Evolutionary conservation across 2,329 filamentous ascomycete species (phyloP).

Genomic region (Xylogone sp.): DNA sequence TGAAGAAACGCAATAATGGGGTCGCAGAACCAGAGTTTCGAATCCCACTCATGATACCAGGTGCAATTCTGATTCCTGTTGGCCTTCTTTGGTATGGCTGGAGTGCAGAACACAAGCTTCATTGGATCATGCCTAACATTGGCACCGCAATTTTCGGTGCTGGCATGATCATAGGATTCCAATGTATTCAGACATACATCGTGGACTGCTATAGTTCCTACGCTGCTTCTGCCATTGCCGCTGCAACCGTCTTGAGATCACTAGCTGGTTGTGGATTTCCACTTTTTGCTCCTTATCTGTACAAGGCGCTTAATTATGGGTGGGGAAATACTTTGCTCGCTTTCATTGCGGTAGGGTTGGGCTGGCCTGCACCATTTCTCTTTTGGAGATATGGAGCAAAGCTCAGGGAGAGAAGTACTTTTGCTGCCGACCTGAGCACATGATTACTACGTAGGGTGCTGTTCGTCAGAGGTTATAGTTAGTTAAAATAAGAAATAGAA

Average conservation of each 20-base stretch:
- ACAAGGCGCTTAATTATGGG: conserved; percentile 32
- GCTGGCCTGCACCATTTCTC: conserved; percentile 40
- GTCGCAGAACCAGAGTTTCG: conserved; percentile 52
- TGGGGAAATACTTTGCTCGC: conserved; percentile 40
- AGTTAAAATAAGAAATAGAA: no score
- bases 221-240: conserved; percentile 32
- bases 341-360: conserved; percentile 47
- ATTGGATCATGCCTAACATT: conserved; percentile 52
- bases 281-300: conserved; percentile 32
- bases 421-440: no score
- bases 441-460: no score
- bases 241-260: not conserved
- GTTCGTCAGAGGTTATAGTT: no score
- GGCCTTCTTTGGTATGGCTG: conserved; percentile 55
- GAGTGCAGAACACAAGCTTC: conserved; percentile 43
- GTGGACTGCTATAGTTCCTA: conserved; percentile 43
- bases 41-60: conserved; percentile 53
- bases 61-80: conserved; percentile 49
- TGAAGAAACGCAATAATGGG: conserved; percentile 17
- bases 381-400: conserved; percentile 31
- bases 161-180: conserved; percentile 30
- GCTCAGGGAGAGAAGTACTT: conserved; percentile 32
- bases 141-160: conserved; percentile 45
- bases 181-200: conserved; percentile 41
- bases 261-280: conserved; percentile 29